Evolutionary conservation across 192 early-diverging fungal genomes (phyloP).

Genomic region (Linnemannia schmuckeri): DNA sequence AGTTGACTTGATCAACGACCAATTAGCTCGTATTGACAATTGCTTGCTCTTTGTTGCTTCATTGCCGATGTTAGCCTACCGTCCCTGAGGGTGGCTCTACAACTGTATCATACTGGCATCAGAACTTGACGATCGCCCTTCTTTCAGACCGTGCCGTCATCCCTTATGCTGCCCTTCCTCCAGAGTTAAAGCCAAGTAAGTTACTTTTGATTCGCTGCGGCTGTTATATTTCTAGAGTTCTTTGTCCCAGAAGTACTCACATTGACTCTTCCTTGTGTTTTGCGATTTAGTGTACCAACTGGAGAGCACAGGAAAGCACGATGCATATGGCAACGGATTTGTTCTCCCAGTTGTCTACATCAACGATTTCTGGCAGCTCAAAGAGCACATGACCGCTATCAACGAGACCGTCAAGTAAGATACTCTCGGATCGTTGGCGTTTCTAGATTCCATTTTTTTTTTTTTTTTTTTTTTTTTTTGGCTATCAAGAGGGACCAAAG

Average conservation of each 20-base stretch:
- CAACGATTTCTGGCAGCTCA: slow-evolving; percentile 89
- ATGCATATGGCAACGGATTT: slow-evolving; percentile 59
- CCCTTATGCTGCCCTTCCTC: slow-evolving; percentile 60
- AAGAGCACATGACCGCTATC: slow-evolving; percentile 74
- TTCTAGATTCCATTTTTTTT: not conserved
- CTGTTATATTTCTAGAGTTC: not conserved
- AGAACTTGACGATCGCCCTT: slow-evolving; percentile 78
- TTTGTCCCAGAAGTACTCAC: not conserved
- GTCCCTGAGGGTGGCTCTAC: slow-evolving; percentile 39
- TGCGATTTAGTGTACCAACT: slow-evolving; percentile 52
- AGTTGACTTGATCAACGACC: not conserved
- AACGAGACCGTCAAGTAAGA: slow-evolving; percentile 81
- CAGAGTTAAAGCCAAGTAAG: slow-evolving; percentile 68
- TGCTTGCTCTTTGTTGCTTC: not conserved
- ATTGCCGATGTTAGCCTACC: not conserved
- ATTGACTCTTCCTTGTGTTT: not conserved
- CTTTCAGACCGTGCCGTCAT: slow-evolving; percentile 65
- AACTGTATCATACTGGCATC: slow-evolving; percentile 83
- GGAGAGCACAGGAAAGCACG: slow-evolving; percentile 51
- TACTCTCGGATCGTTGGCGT: not conserved
- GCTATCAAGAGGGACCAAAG: not conserved
- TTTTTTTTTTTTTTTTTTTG: too few species aligned
- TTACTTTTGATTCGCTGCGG: not conserved
- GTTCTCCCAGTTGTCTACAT: slow-evolving; percentile 79
- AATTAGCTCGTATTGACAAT: not conserved